Conservation (phyloP, 441 rosid species). For the Aquilaria agallochum region DNA sequence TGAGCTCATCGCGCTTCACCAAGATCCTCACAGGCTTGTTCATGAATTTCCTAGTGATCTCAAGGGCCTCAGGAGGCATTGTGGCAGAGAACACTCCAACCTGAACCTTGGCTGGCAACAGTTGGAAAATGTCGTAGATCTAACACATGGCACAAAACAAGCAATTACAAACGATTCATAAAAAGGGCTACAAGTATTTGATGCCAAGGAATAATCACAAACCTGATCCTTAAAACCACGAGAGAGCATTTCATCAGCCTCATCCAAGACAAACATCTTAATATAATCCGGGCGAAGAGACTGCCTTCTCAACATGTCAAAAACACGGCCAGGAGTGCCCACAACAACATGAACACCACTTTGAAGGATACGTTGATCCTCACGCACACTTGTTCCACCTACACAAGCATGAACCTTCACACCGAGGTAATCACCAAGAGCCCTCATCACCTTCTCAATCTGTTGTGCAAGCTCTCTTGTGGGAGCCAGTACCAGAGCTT, state of each 20-base stretch:
- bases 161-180: neutral
- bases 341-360: conserved; percentile 67
- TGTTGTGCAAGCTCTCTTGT: conserved; percentile 71
- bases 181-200: neutral
- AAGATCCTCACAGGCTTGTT: conserved; percentile 56
- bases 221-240: conserved; percentile 69
- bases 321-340: conserved; percentile 77
- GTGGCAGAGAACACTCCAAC: conserved; percentile 65
- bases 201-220: neutral
- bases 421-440: conserved; percentile 59
- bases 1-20: conserved; percentile 61
- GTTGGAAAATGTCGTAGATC: conserved; percentile 61
- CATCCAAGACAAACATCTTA: conserved; percentile 60
- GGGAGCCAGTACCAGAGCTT: conserved; percentile 60
- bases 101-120: conserved; percentile 45
- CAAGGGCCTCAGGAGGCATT: conserved; percentile 67
- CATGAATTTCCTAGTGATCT: conserved; percentile 61
- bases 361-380: conserved; percentile 60
- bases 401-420: conserved; percentile 72
- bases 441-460: conserved; percentile 73
- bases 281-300: conserved; percentile 55
- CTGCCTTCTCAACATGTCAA: conserved; percentile 62
- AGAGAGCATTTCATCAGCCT: conserved; percentile 74
- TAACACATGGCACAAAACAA: conserved; percentile 13
- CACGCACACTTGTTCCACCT: conserved; percentile 66